Base-by-base conservation (phyloP, 2,329 filamentous ascomycete genomes). In the Celoporthe dispersa region DNA sequence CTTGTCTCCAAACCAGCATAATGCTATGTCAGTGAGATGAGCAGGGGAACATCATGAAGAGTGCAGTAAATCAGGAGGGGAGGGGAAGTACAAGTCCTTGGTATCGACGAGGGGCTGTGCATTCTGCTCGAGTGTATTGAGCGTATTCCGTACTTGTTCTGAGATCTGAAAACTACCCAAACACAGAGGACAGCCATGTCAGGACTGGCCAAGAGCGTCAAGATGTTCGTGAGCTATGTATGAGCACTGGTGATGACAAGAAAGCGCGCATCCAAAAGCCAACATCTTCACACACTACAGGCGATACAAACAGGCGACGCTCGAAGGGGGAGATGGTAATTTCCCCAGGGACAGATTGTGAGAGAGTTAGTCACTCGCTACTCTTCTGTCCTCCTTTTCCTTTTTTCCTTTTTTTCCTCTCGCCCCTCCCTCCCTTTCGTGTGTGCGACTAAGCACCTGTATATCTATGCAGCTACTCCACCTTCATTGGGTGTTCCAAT, bases 161-260 rank as follows among this genome's bases (percentile, higher is more conserved):
- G n/a, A 35, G 60, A 66, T 55, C 64, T 62, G 61, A 39, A 41
- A 28, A 60, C 39, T 41, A 60, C 19, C 44, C 44, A n/a, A 66
- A 71, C 67, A 66, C 35, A 57, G 35, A 64, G 61, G 28, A n/a
- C n/a, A n/a, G 68, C 37, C 51, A 63, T 65, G 68, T 67, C 63
- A 48, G 55, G 1, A 68, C 64, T 16, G 66, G 22, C 31, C 19
- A 51, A 37, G 3, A 41, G 25, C 25, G 6, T 11, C 37, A 63
- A 16, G 31, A 11, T 31, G 25, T 31, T 14, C 37, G 60, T 41
- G 35, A 33, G 3, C 12, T 57, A 8, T 19, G 25, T 53, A 19
- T 57, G 53, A 57, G 6, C 12, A 57, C 28, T 33, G 53, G 8
- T 8, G 12, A 16, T 28, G 12, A 12, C 22, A 12, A 1, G 48